Base-by-base conservation (phyloP, 495 filamentous ascomycete species). In the Diplogelasinospora grovesii region DNA sequence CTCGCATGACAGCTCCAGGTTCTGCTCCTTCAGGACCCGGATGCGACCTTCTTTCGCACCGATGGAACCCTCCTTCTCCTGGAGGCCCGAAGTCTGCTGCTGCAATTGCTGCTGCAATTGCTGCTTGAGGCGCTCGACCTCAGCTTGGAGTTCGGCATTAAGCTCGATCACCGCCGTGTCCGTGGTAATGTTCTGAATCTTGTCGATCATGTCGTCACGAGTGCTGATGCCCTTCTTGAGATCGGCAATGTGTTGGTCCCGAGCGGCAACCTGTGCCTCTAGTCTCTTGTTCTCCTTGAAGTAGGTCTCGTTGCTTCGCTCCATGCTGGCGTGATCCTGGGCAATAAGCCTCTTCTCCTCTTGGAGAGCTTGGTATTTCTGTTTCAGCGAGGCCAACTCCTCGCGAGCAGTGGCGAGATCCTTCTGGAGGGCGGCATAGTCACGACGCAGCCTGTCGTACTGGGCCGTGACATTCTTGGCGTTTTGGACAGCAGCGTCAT, bases 271-370 rank as follows among this genome's bases (percentile, higher is more conserved):
- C 36, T 70, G 56, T 5, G 61, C 54, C 26, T 67, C 63, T 8
- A 71, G 55, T 39, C 50, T 52, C 46, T 69, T 66, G 55, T 66
- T 70, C 44, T 70, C 61, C 48, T 60, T 63, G 48, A 64, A 68
- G 23, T 71, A 66, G 15, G 45, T 55, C 13, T 72, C 66, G 36
- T 72, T 71, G 36, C 65, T 64, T 11, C 59, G 62, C 43, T 65
- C 67, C 27, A 72, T 57, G 47, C 62, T 63, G 9, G 53, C 48
- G 30, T 69, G 62, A 31, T 72, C 67, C 24, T 69, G 50, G 16
- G 55, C 53, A 18, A 71, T 46, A 4, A 61, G 23, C 18, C 38
- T 36, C 48, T 65, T 68, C 48, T 72, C 65, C 25, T 63, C 52
- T 33, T 64, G 36, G 1, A 61, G 36, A 8, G 37, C 34, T 23